Evolutionary conservation across 2,329 filamentous ascomycete species (phyloP).

Genomic region (Parastagonospora nodorum): DNA sequence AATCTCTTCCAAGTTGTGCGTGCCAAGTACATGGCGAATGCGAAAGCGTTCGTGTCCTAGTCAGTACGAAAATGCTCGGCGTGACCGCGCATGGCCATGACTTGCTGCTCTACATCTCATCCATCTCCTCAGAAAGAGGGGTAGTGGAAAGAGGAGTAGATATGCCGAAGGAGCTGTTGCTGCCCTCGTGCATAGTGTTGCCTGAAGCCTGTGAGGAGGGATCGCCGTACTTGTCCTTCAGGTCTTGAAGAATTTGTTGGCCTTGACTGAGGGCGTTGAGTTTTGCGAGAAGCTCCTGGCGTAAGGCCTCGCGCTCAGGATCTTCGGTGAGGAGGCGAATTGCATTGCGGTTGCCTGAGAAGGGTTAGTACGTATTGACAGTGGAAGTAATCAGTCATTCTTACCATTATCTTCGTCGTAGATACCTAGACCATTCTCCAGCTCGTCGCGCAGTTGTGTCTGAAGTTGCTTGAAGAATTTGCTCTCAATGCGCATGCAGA

Average conservation of each 20-base stretch:
- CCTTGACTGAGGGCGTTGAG: slow-evolving; percentile 18
- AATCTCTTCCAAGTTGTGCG: too few species aligned
- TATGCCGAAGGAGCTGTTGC: not conserved
- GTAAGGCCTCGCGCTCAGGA: slow-evolving; percentile 11
- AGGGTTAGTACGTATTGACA: slow-evolving; percentile 3
- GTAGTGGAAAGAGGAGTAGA: slow-evolving; percentile 1
- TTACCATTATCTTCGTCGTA: slow-evolving; percentile 24
- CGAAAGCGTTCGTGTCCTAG: not conserved
- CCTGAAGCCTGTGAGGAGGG: not conserved
- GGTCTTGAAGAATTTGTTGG: slow-evolving; percentile 13
- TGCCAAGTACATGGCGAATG: not conserved
- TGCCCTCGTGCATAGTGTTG: not conserved
- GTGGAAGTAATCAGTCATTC: not conserved
- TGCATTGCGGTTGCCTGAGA: slow-evolving; percentile 12
- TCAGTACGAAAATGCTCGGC: not conserved
- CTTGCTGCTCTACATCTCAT: slow-evolving; percentile 1
- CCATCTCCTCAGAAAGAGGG: slow-evolving; percentile 8
- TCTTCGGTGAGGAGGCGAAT: slow-evolving; percentile 19
- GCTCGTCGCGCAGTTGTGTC: slow-evolving; percentile 25
- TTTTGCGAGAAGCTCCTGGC: slow-evolving; percentile 10
- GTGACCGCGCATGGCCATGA: not conserved
- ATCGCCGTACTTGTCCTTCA: slow-evolving; percentile 23
- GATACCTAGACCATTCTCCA: slow-evolving; percentile 29
- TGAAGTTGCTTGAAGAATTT: slow-evolving; percentile 41
- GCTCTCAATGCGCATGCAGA: slow-evolving; percentile 47